Evolutionary conservation across 192 early-diverging fungal species (phyloP).

Genomic region (Diversispora epigaea): DNA sequence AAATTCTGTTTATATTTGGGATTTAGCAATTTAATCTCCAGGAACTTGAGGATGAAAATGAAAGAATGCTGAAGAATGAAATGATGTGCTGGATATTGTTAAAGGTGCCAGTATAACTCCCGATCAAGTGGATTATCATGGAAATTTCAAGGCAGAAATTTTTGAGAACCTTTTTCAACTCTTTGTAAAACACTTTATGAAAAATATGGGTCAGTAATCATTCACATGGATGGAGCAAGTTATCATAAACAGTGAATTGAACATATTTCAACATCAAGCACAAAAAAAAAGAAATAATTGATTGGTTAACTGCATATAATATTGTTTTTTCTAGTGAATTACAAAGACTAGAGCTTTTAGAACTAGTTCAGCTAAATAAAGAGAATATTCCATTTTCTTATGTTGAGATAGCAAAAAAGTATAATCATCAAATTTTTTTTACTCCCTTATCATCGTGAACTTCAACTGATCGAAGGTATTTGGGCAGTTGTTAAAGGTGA

Average conservation of each 20-base stretch:
- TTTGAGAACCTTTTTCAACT: no score
- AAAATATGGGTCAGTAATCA: not conserved
- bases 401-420: slow-evolving; percentile 14
- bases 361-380: not conserved
- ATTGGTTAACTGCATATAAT: slow-evolving; percentile 8
- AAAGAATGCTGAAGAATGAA: not conserved
- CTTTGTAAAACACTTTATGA: not conserved
- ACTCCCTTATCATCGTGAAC: not conserved
- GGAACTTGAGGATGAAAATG: slow-evolving; percentile 19
- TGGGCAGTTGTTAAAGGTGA: not conserved
- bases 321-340: not conserved
- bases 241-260: slow-evolving; percentile 2
- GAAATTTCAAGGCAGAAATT: not conserved
- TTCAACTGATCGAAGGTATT: no score
- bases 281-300: slow-evolving; percentile 22
- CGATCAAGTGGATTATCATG: not conserved
- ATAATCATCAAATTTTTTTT: slow-evolving; percentile 19
- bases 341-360: slow-evolving; percentile 1
- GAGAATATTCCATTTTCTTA: slow-evolving; percentile 2
- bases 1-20: slow-evolving; percentile 1
- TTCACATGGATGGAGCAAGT: not conserved
- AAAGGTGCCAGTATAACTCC: slow-evolving; percentile 2
- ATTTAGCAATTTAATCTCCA: not conserved
- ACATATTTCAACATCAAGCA: not conserved
- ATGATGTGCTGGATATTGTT: not conserved